Evolutionary conservation across 2,329 filamentous ascomycete species (phyloP).

Genomic region (Emergomyces orientalis): DNA sequence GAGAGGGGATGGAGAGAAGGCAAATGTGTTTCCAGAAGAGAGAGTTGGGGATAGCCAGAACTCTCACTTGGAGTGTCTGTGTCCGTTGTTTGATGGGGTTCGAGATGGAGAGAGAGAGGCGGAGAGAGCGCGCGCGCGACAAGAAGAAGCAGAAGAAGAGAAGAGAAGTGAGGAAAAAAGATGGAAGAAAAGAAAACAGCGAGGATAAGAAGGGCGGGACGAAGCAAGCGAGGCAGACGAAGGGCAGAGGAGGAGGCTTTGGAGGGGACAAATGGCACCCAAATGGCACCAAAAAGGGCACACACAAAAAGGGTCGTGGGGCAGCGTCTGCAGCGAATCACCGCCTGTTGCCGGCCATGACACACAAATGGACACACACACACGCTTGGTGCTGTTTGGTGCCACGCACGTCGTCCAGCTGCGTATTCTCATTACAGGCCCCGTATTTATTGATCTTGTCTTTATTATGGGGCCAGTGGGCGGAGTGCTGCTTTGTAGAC

Average conservation of each 20-base stretch:
- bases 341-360: neutral
- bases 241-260: neutral
- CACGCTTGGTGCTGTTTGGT: slow-evolving; percentile 20
- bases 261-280: neutral
- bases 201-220: neutral
- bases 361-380: no score
- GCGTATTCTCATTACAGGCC: neutral
- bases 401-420: slow-evolving; percentile 34
- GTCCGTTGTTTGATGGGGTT: neutral
- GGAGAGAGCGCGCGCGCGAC: slow-evolving; percentile 5
- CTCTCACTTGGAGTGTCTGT: neutral
- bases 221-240: neutral
- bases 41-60: neutral
- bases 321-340: neutral
- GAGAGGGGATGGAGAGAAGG: neutral
- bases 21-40: no score
- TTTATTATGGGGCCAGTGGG: neutral
- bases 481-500: neutral
- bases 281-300: no score
- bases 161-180: slow-evolving; percentile 23
- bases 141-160: slow-evolving; percentile 16
- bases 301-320: neutral
- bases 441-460: neutral
- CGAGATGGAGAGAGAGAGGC: slow-evolving; percentile 2
- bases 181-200: slow-evolving; percentile 16